Evolutionary conservation across 176 grass and related monocot species (phyloP).

Genomic region (Avena atlantica): DNA sequence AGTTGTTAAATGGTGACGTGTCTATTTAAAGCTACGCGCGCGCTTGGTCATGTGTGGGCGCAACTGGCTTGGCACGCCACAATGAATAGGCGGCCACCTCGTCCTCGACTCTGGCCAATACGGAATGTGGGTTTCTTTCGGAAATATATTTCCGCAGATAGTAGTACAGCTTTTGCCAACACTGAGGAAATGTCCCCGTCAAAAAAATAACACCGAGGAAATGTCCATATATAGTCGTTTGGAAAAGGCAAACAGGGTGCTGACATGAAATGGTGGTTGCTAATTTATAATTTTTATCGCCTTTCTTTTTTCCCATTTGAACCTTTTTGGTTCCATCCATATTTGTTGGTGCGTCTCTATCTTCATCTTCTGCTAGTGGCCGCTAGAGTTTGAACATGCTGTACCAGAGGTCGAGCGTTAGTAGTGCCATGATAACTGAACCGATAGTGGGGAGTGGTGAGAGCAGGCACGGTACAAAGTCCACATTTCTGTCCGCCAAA

Average conservation of each 20-base stretch:
- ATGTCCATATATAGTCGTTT: not conserved
- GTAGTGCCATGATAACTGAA: not conserved
- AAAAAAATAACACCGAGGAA: not conserved
- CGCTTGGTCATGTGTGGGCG: constrained; percentile 13
- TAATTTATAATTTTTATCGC: not conserved
- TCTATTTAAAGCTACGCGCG: constrained; percentile 38
- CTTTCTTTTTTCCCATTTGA: not conserved
- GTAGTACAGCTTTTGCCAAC: not conserved
- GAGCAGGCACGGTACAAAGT: not conserved
- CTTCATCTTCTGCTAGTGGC: constrained; percentile 22
- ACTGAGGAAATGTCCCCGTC: not conserved
- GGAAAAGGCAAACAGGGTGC: not conserved
- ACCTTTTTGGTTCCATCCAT: not conserved
- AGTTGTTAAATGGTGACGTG: constrained; percentile 35
- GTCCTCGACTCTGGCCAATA: not conserved
- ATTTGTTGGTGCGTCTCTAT: not conserved
- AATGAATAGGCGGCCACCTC: not conserved
- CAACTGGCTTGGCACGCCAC: constrained; percentile 35
- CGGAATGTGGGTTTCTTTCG: not conserved
- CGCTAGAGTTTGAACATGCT: not conserved
- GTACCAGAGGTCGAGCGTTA: not conserved
- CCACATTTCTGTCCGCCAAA: not conserved
- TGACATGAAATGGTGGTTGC: not conserved
- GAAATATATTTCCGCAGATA: constrained; percentile 2
- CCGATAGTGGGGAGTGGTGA: not conserved